Conservation (phyloP, 768 basidiomycete genomes). For the Lyophyllum decastes region DNA sequence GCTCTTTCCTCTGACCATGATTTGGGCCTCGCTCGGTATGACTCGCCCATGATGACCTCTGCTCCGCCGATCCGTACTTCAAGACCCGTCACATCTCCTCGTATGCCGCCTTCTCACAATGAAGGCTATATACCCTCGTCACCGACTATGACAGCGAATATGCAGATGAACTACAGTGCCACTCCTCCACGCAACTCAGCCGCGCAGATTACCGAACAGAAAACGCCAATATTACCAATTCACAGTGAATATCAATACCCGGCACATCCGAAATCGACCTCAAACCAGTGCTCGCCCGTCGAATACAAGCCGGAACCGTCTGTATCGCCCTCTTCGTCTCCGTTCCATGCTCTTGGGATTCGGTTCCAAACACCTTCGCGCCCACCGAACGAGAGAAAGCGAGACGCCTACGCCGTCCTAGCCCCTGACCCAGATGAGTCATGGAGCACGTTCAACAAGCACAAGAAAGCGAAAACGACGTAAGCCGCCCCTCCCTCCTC, state of each 20-base stretch:
- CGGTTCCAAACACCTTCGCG: neutral
- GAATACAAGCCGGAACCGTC: neutral
- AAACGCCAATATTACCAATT: neutral
- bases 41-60: neutral
- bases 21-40: neutral
- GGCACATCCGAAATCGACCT: neutral
- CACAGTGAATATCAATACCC: neutral
- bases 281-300: neutral
- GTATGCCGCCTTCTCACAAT: neutral
- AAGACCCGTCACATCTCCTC: neutral
- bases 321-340: conserved; percentile 7
- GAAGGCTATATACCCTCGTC: neutral
- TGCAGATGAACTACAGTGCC: neutral
- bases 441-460: conserved; percentile 37
- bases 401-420: conserved; percentile 29
- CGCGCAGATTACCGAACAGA: neutral
- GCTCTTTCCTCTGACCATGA: neutral
- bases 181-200: neutral
- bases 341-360: neutral
- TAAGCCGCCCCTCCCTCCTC: neutral
- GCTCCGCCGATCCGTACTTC: neutral
- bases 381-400: conserved; percentile 3
- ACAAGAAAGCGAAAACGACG: conserved; percentile 30
- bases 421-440: conserved; percentile 32
- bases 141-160: too few species aligned